A percentile compares a stretch with the other conserved stretches of the same genome.
phyloP scores from a whole-genome alignment of 164 flowering plant species.

The Vitis vinifera region ASM3070453v1 NC_081814.1:6467001-6467500 shows the following conservation, averaged over 20 bases:
- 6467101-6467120: neutral
- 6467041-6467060: neutral
- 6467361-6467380: neutral
- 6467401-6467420: neutral
- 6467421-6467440: neutral
- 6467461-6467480: neutral
- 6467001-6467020: neutral
- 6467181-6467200: slow-evolving; percentile 57
- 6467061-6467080: neutral
- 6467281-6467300: slow-evolving; percentile 72
- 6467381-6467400: neutral
- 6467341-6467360: neutral
- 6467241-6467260: slow-evolving; percentile 63
- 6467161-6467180: slow-evolving; percentile 10
- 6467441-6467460: neutral
- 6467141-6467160: neutral
- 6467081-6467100: neutral
- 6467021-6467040: neutral
- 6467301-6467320: slow-evolving; percentile 9
- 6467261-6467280: slow-evolving; percentile 87
- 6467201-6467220: slow-evolving; percentile 73
- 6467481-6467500: neutral
- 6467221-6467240: slow-evolving; percentile 82
- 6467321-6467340: neutral
- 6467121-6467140: neutral